Conservation (phyloP, 768 basidiomycete genomes). For the Filobasidium floriforme region DNA sequence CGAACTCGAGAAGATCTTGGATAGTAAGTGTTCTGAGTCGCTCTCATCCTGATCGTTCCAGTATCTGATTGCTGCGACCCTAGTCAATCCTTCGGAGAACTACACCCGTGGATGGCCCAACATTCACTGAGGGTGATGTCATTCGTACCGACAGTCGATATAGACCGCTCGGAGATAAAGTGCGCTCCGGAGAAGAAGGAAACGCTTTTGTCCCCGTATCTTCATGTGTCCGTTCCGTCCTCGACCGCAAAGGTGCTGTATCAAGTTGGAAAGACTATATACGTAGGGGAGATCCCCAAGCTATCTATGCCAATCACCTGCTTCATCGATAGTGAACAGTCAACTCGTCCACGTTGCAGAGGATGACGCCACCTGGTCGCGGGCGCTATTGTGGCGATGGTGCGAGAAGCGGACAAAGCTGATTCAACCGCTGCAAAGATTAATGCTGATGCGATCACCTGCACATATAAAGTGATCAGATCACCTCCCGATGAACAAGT, state of each 20-base stretch:
- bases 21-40: not conserved
- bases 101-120: not conserved
- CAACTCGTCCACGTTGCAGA: too few species aligned
- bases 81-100: not conserved
- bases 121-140: not conserved
- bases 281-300: too few species aligned
- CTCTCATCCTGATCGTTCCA: not conserved
- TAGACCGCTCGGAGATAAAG: not conserved
- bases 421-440: too few species aligned
- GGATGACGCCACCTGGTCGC: too few species aligned
- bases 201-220: not conserved
- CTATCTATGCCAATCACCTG: too few species aligned
- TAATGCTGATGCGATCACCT: too few species aligned
- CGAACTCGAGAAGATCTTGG: not conserved
- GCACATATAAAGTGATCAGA: too few species aligned
- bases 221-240: not conserved
- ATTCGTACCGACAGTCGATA: not conserved
- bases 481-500: too few species aligned
- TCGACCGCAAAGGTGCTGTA: not conserved
- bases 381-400: too few species aligned
- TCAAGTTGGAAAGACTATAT: too few species aligned
- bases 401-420: too few species aligned
- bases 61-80: not conserved
- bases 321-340: too few species aligned
- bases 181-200: not conserved